These are phyloP conservation scores for Botrytis cinerea DNA, from an alignment of 2,329 filamentous ascomycete genomes.

Conservation along the genomic window DNA sequence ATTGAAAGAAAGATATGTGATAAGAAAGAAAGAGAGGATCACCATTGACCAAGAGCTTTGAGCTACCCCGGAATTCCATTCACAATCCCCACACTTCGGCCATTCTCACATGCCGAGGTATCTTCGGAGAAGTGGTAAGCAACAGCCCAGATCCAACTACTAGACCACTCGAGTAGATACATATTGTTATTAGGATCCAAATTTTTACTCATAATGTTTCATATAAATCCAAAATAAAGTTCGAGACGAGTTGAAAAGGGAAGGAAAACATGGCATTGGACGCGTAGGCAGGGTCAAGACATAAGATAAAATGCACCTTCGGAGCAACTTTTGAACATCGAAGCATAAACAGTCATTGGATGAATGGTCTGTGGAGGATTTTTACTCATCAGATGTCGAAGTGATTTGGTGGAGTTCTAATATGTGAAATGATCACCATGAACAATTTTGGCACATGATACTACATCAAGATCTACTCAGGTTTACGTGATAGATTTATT, in stretches of 20 bases:
- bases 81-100: slow-evolving; percentile 21
- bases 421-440: not conserved
- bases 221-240: not conserved
- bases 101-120: slow-evolving; percentile 20
- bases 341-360: not conserved
- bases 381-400: not conserved
- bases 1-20: not conserved
- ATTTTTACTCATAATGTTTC: not conserved
- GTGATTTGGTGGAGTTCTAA: not conserved
- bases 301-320: not conserved
- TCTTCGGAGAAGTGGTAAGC: slow-evolving; percentile 1
- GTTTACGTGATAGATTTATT: not conserved
- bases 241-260: not conserved
- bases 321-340: not conserved
- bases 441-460: not conserved
- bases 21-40: not conserved
- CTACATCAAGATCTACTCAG: not conserved
- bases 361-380: not conserved
- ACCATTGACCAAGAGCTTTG: slow-evolving; percentile 40
- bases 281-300: not conserved
- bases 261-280: not conserved
- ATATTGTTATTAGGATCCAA: not conserved
- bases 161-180: not conserved
- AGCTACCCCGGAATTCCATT: slow-evolving; percentile 23
- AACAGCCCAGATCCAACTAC: not conserved